Evolutionary conservation across 495 filamentous ascomycete genomes (phyloP).

Genomic region (Lentithecium fluviatile): DNA sequence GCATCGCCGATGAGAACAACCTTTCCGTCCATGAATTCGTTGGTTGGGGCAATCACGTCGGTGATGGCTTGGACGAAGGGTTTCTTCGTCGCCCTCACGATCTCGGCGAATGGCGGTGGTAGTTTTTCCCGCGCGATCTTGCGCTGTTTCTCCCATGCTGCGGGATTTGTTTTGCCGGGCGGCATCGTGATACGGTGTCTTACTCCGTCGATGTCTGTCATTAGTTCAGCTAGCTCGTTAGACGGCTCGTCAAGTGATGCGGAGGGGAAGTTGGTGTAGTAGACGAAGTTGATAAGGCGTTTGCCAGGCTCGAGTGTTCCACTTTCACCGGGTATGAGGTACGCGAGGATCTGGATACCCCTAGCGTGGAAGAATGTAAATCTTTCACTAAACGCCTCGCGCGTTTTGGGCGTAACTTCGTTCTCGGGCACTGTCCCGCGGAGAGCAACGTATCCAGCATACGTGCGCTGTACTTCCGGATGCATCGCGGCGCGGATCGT

Average conservation of each 20-base stretch:
- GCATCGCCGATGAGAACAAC: conserved; percentile 59
- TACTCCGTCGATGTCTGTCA: conserved; percentile 54
- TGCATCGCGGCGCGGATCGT: conserved; percentile 50
- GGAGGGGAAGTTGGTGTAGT: conserved; percentile 55
- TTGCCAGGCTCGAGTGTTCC: conserved; percentile 46
- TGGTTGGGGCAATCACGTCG: conserved; percentile 49
- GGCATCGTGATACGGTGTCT: conserved; percentile 52
- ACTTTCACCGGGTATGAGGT: conserved; percentile 44
- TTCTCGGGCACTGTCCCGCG: conserved; percentile 53
- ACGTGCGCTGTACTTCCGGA: conserved; percentile 50
- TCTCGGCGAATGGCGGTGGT: conserved; percentile 55
- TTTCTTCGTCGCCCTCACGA: conserved; percentile 48
- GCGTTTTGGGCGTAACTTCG: conserved; percentile 36
- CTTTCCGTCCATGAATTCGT: conserved; percentile 51
- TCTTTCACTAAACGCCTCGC: conserved; percentile 35
- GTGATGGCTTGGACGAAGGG: conserved; percentile 60
- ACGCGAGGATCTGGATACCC: conserved; percentile 56
- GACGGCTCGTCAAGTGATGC: conserved; percentile 37
- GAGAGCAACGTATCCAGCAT: conserved; percentile 57
- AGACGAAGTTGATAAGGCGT: conserved; percentile 58
- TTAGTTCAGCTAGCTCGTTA: conserved; percentile 49
- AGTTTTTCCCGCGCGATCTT: conserved; percentile 45
- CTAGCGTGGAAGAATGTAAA: conserved; percentile 28
- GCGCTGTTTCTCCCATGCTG: conserved; percentile 50
- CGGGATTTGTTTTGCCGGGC: conserved; percentile 47